Evolutionary conservation across 495 filamentous ascomycete species (phyloP), one percentile per base, ranked within the genome.

Genomic region (Rhypophila decipiens): DNA sequence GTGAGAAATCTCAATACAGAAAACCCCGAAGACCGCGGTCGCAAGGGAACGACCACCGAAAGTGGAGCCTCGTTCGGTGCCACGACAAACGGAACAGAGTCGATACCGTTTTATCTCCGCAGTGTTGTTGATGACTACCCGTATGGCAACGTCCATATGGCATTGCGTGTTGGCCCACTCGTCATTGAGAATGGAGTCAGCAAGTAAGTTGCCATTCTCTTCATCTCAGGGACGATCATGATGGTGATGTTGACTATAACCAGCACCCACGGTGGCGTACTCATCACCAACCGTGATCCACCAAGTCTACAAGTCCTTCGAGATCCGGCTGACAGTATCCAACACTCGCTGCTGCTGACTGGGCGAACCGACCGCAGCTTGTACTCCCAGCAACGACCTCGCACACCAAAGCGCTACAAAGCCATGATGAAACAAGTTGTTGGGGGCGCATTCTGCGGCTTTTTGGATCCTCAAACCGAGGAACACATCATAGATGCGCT

Each of bases 181-280:
- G 39, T 74, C 0, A 68, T 74, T 17, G 67, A 74, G 48, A 72
- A 72, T 27, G 63, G 67, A 7, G 59, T n/a, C n/a, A n/a, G n/a
- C n/a, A n/a, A n/a, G n/a, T n/a, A n/a, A n/a, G n/a, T n/a, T n/a
- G n/a, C n/a, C n/a, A n/a, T n/a, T n/a, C n/a, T n/a, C n/a, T n/a
- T n/a, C n/a, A n/a, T n/a, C n/a, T n/a, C n/a, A n/a, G n/a, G n/a
- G n/a, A n/a, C n/a, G n/a, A n/a, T n/a, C n/a, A n/a, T n/a, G n/a
- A n/a, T n/a, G n/a, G n/a, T n/a, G n/a, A n/a, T n/a, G n/a, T n/a
- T n/a, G n/a, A n/a, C n/a, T n/a, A n/a, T 63, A 15, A 39, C 20
- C 45, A 63, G 57, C 41, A 59, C 55, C 24, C 50, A 64, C 31
- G 44, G 51, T 17, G 67, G 62, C 24, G 64, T 56, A 13, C 49